phyloP scores from a whole-genome alignment of 73 alveolate genomes.

The Paramecium sexaurelia region DNA sequence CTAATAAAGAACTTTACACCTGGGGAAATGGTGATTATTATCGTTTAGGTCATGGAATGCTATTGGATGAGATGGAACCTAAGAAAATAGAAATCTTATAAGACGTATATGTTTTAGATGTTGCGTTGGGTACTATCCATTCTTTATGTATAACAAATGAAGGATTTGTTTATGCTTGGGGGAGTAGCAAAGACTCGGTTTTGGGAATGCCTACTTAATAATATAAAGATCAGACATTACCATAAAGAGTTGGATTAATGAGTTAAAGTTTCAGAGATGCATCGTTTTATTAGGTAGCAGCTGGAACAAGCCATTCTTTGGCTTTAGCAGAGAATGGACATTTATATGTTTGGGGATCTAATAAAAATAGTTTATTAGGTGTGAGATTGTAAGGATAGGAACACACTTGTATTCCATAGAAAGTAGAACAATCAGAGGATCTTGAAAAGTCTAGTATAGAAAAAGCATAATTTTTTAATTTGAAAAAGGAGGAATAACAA shows the following conservation, averaged over 20 bases:
- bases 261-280: conserved; percentile 52
- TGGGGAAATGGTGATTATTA: conserved; percentile 71
- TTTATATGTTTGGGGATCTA: conserved; percentile 64
- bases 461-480: conserved; percentile 18
- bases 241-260: conserved; percentile 40
- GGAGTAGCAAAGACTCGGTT: conserved; percentile 60
- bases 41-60: conserved; percentile 69
- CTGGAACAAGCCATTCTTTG: conserved; percentile 62
- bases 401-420: background rate
- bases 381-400: conserved; percentile 15
- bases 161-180: conserved; percentile 70
- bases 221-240: conserved; percentile 6
- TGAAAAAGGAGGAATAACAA: background rate
- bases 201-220: conserved; percentile 56
- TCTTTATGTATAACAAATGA: conserved; percentile 61
- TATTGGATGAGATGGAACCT: conserved; percentile 64
- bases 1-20: conserved; percentile 58
- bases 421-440: conserved; percentile 10
- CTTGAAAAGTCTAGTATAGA: background rate
- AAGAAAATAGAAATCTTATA: conserved; percentile 55
- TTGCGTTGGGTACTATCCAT: conserved; percentile 56
- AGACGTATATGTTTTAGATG: conserved; percentile 66
- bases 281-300: conserved; percentile 45
- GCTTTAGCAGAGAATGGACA: conserved; percentile 56
- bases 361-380: conserved; percentile 60